Evolutionary conservation across 2,329 filamentous ascomycete genomes (phyloP), one percentile per base, ranked within the genome.

Genomic region (Fulvia fulva): DNA sequence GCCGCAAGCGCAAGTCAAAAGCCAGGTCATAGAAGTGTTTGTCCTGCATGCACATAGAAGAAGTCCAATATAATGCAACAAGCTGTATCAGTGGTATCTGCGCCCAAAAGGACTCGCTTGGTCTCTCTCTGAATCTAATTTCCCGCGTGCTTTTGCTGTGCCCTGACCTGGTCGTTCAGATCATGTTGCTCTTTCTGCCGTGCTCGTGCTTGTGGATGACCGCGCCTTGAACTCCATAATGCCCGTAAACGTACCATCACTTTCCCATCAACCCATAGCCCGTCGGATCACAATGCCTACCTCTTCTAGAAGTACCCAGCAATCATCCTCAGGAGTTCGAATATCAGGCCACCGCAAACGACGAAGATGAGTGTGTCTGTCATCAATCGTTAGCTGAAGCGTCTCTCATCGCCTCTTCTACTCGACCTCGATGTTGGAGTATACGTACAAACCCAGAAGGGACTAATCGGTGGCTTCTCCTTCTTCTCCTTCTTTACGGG

Each of bases 281-380:
- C 23, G 28, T 32, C 8, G 8, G 28, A 2, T 32, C 28, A 19
- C 16, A 34, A 34, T n/a, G 7, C 14, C 16, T 8, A 41, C 37
- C 19, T 41, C 16, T 5, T 21, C 32, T 54, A 60, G 16, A 60
- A 60, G 41, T 52, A 57, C 19, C 54, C 65, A 61, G 79, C 77
- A 62, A 80, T 76, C 58, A 80, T 67, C 60, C 79, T 75, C 21
- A 85, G 62, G 11, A 85, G 68, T 69, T 86, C 83, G 65, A 86
- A 81, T 41, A 85, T 66, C 21, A 87, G 67, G 23, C 84, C 84
- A 43, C 84, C 85, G 68, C 81, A 81, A 50, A 87, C 77, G 55
- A 86, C 81, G 70, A 87, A 87, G n/a, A 80, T 79, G 53, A 87
- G 78, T 32, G 86, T 59, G 51, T 81, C 84, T 87, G 59, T 8